Base-by-base conservation (phyloP, 2,329 filamentous ascomycete species). In the Diaporthe capsici region DNA sequence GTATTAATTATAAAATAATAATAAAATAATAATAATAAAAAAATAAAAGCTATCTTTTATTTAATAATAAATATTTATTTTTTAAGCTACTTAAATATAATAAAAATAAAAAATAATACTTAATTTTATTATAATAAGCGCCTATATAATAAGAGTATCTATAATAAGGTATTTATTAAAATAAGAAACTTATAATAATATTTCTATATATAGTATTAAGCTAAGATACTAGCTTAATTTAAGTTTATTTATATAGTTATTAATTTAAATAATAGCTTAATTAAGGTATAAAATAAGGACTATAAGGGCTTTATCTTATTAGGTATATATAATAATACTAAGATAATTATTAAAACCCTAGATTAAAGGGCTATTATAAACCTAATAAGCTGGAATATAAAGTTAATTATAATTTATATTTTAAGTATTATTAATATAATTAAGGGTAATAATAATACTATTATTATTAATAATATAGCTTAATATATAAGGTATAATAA, bases 401-500 rank as follows among this genome's bases (percentile, higher is more conserved):
- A 55, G 4, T 55, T 55, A 55, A 55, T 55, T 55, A 55, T 28
- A 55, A 55, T 55, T 28, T 28, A 55, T 15, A 55, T 1, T 2
- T 55, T 55, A 55, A 55, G 4, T 55, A 55, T 55, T 55, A 55
- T 55, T 55, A 55, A 28, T 55, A 55, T 28, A 55, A 10, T 55
- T 28, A 15, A 28, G 6, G 6, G 15, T 55, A 55, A 15, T 28
- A 55, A 6, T 28, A 55, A 12, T 28, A 28, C 2, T 28, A 28
- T 28, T 55, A 55, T 42, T 42, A 42, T 6, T 55, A 55, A 28
- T 55, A 55, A 28, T 55, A 55, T 55, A 55, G 2, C n/a, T 55
- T 28, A 28, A 7, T 55, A 55, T 5, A 28, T 55, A 55, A 7
- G 8, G 2, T 55, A 28, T 28, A 55, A 15, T 55, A 34, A 34